Percentiles rank a stretch among this genome's conserved stretches.
phyloP scores from a whole-genome alignment of 2,329 filamentous ascomycete genomes.

The Alternaria brassicae region DNA sequence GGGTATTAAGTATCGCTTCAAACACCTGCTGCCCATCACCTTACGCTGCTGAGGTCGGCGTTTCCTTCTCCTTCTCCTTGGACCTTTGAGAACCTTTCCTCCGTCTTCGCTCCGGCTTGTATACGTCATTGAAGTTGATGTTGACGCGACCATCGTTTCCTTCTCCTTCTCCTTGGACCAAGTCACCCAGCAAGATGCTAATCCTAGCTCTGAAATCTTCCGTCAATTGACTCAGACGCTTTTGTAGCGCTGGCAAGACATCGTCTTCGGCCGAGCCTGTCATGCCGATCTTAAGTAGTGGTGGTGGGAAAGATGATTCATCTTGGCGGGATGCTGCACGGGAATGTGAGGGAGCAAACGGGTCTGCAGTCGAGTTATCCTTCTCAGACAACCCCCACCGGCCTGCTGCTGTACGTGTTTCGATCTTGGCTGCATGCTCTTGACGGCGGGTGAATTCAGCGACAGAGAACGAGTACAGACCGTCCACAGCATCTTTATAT shows the following conservation, averaged over 20 bases:
- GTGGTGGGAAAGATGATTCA: constrained; percentile 54
- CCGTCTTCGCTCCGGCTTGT: constrained; percentile 76
- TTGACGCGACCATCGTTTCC: constrained; percentile 96
- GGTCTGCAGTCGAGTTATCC: constrained; percentile 43
- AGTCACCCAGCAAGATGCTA: constrained; percentile 83
- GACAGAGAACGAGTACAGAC: constrained; percentile 91
- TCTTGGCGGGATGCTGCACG: constrained; percentile 38
- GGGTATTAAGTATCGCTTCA: constrained; percentile 10
- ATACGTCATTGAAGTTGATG: constrained; percentile 99
- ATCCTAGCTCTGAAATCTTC: constrained; percentile 78
- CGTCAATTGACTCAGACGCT: constrained; percentile 74
- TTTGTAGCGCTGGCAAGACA: constrained; percentile 77
- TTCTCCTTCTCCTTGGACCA: constrained; percentile 94
- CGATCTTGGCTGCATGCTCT: constrained; percentile 77
- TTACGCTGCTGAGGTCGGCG: constrained; percentile 17
- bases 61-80: constrained; percentile 40
- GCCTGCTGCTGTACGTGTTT: constrained; percentile 69
- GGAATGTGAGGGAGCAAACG: constrained; percentile 24
- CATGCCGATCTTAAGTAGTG: constrained; percentile 44
- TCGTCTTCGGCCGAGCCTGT: constrained; percentile 60
- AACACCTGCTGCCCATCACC: background rate
- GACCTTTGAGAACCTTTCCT: constrained; percentile 46
- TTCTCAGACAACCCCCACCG: constrained; percentile 69
- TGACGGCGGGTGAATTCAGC: constrained; percentile 93
- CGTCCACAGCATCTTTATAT: constrained; percentile 92